Conservation (phyloP, 2,329 filamentous ascomycete genomes). For the Elsinoe fawcettii region DNA sequence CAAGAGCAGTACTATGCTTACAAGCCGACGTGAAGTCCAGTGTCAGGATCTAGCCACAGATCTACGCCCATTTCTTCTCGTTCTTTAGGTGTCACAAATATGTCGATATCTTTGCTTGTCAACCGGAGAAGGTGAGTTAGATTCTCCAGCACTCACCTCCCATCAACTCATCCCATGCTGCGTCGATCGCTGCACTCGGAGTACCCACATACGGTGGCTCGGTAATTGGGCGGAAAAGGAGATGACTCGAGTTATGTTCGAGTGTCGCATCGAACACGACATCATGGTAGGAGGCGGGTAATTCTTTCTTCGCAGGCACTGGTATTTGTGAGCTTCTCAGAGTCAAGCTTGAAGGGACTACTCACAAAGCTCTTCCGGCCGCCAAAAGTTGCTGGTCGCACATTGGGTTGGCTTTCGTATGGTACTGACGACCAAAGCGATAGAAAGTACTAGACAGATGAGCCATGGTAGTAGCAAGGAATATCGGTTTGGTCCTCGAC, state of each 20-base stretch:
- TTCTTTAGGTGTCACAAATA: background rate
- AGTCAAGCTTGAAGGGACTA: background rate
- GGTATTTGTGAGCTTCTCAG: background rate
- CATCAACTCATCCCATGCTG: background rate
- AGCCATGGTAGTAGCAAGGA: background rate
- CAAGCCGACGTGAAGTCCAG: background rate
- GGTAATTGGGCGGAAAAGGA: background rate
- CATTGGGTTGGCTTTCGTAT: background rate
- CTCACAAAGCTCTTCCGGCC: background rate
- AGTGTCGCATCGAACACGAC: background rate
- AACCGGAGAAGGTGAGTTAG: background rate
- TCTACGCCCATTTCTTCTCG: background rate
- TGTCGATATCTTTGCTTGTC: background rate
- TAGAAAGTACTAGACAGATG: background rate
- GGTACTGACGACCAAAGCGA: background rate
- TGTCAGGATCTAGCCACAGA: slow-evolving; percentile 2
- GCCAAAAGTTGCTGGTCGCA: background rate
- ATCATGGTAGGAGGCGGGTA: background rate
- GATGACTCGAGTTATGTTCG: background rate
- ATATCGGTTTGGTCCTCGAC: background rate
- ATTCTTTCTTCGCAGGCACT: background rate
- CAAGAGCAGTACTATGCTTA: background rate
- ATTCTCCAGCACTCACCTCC: background rate
- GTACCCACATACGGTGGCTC: background rate
- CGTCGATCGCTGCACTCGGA: background rate